These are phyloP conservation scores for Fraxinus velutina DNA, from an alignment of 305 asterid species.

Conservation along the genomic window DNA sequence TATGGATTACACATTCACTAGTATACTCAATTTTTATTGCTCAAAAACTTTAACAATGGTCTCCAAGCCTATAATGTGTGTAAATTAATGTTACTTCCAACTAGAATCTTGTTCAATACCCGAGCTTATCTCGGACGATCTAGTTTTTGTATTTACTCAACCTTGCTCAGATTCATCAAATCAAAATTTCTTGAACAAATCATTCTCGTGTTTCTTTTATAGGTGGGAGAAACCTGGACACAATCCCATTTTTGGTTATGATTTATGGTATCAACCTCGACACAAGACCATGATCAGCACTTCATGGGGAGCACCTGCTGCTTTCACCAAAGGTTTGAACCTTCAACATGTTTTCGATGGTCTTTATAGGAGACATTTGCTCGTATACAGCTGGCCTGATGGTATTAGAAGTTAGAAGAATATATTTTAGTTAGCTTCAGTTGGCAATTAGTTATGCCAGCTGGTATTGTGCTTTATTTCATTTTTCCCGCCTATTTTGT, in stretches of 20 bases:
- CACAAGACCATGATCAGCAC: slow-evolving; percentile 91
- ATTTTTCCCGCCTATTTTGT: too few species aligned
- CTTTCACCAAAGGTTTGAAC: slow-evolving; percentile 83
- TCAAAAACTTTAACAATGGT: background rate
- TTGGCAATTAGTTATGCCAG: too few species aligned
- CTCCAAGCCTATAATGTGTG: background rate
- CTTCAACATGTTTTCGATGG: slow-evolving; percentile 83
- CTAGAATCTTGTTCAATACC: background rate
- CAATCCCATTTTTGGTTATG: slow-evolving; percentile 80
- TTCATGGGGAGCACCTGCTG: slow-evolving; percentile 94
- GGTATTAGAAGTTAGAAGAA: too few species aligned
- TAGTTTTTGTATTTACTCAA: background rate
- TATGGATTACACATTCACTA: background rate
- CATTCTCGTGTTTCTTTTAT: background rate
- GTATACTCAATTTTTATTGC: background rate
- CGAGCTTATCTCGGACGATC: background rate
- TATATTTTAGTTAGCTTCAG: too few species aligned
- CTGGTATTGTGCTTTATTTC: too few species aligned
- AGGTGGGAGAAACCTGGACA: slow-evolving; percentile 99
- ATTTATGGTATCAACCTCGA: slow-evolving; percentile 96
- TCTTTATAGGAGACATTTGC: slow-evolving; percentile 84
- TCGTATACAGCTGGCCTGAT: slow-evolving; percentile 78
- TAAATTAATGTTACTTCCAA: background rate
- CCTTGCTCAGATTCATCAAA: background rate
- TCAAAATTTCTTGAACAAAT: background rate